These are phyloP conservation scores for Kuraishia piskuri DNA, from an alignment of 805 yeast genomes.

Conservation along the genomic window DNA sequence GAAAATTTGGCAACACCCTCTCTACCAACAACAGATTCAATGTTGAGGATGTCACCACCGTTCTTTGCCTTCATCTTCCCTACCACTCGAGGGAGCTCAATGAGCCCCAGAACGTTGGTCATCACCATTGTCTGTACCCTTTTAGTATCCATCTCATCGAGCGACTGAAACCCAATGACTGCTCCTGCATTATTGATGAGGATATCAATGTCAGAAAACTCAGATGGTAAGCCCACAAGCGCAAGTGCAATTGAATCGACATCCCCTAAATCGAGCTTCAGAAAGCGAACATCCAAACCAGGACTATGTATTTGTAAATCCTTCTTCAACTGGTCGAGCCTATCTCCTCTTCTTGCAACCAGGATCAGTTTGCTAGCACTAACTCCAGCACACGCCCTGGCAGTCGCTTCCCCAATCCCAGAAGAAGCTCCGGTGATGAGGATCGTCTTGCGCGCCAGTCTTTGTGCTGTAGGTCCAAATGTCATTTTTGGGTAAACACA, in stretches of 20 bases:
- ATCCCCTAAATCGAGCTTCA: conserved; percentile 48
- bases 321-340: conserved; percentile 38
- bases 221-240: conserved; percentile 43
- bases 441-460: conserved; percentile 10
- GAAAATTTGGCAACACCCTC: conserved; percentile 66
- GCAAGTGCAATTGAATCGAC: conserved; percentile 43
- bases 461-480: conserved; percentile 37
- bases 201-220: conserved; percentile 52
- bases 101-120: conserved; percentile 39
- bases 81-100: conserved; percentile 34
- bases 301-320: conserved; percentile 41
- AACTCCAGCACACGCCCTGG: conserved; percentile 41
- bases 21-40: conserved; percentile 66
- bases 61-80: conserved; percentile 32
- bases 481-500: too few relatives aligned
- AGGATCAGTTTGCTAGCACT: conserved; percentile 63
- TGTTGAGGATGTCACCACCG: conserved; percentile 48
- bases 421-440: conserved; percentile 35
- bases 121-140: conserved; percentile 35
- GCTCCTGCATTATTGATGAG: conserved; percentile 55
- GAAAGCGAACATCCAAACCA: conserved; percentile 32
- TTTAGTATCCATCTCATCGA: conserved; percentile 28
- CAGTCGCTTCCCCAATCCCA: conserved; percentile 41
- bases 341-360: conserved; percentile 70
- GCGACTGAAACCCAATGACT: conserved; percentile 35